Conservation (phyloP, 345 rosid genomes). For the Euclidium syriacum region DNA sequence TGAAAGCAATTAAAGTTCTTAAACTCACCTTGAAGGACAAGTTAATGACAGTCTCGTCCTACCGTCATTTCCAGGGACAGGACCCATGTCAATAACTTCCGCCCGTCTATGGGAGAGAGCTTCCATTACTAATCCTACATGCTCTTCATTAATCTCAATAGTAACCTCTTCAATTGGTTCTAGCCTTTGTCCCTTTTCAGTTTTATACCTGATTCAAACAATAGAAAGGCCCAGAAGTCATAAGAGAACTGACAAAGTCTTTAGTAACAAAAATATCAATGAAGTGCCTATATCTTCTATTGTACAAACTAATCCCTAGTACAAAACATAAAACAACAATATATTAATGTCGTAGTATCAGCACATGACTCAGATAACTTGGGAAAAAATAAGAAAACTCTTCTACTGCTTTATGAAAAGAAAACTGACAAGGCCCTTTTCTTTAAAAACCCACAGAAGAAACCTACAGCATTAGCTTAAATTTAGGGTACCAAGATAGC, state of each 20-base stretch:
- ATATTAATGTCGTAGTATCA: background rate
- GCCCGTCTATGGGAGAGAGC: conserved; percentile 92
- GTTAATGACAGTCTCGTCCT: conserved; percentile 85
- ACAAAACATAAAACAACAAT: background rate
- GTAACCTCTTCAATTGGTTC: conserved; percentile 98
- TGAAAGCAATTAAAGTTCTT: background rate
- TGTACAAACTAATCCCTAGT: background rate
- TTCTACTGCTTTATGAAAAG: background rate
- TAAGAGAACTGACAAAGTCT: background rate
- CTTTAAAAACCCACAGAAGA: background rate
- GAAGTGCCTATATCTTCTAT: background rate
- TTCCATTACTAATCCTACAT: conserved; percentile 87
- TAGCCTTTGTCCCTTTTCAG: conserved; percentile 57
- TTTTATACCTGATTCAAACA: conserved; percentile 65
- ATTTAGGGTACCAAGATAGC: background rate
- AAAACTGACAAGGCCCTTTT: background rate
- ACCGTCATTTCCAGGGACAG: conserved; percentile 84
- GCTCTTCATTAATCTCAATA: conserved; percentile 94
- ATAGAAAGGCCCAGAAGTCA: background rate
- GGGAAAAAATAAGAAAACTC: background rate
- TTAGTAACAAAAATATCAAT: background rate
- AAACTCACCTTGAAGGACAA: conserved; percentile 85
- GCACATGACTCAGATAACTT: background rate
- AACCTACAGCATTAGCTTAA: background rate
- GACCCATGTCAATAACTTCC: conserved; percentile 86